These are phyloP conservation scores for Rubia occidens DNA, from an alignment of 305 asterid species.

Conservation along the genomic window DNA sequence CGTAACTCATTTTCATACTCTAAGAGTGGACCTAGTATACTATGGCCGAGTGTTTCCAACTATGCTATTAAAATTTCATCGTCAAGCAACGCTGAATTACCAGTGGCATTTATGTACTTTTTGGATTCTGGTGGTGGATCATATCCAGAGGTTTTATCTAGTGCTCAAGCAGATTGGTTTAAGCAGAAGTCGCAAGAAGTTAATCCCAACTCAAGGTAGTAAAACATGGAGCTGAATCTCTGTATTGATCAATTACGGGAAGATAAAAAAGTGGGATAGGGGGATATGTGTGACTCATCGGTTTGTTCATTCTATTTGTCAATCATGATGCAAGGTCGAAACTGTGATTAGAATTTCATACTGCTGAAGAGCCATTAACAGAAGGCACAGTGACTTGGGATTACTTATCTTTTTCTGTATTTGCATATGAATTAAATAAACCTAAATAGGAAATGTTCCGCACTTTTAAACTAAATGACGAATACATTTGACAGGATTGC, in stretches of 20 bases:
- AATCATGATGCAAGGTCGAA: background rate
- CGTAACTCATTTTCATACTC: conserved; percentile 40
- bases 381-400: background rate
- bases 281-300: background rate
- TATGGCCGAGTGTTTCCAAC: conserved; percentile 90
- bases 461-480: background rate
- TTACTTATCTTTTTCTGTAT: background rate
- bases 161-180: conserved; percentile 75
- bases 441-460: background rate
- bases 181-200: conserved; percentile 38
- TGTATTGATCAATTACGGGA: conserved; percentile 1
- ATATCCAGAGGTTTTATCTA: conserved; percentile 71
- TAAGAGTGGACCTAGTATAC: conserved; percentile 38
- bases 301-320: background rate
- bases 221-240: conserved; percentile 6
- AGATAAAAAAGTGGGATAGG: background rate
- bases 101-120: conserved; percentile 60
- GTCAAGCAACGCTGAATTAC: conserved; percentile 26
- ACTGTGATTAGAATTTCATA: background rate
- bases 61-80: conserved; percentile 57
- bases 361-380: background rate
- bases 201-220: conserved; percentile 66
- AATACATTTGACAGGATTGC: conserved; percentile 43
- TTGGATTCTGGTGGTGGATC: conserved; percentile 95
- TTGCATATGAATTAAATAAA: background rate